These are phyloP conservation scores for Punctularia strigosozonata DNA, from an alignment of 768 basidiomycete genomes.

Conservation along the genomic window DNA sequence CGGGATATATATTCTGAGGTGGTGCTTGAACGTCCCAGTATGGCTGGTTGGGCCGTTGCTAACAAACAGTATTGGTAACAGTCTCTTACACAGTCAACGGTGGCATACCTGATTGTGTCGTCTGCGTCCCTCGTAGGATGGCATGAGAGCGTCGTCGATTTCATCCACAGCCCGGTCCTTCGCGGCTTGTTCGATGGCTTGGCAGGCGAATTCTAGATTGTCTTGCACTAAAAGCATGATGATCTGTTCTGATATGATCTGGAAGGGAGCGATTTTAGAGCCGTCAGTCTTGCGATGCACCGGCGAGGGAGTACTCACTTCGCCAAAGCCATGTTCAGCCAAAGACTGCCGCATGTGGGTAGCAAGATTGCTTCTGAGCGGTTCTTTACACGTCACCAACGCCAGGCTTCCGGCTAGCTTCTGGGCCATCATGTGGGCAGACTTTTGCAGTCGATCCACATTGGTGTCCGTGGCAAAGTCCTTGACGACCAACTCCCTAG, in stretches of 20 bases:
- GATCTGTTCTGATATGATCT: conserved; percentile 75
- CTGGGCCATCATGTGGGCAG: conserved; percentile 93
- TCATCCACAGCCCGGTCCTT: conserved; percentile 93
- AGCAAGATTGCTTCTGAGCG: conserved; percentile 83
- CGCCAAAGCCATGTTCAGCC: conserved; percentile 79
- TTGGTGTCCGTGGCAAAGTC: conserved; percentile 91
- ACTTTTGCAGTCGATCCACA: conserved; percentile 82
- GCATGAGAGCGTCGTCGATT: conserved; percentile 79
- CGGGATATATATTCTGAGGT: conserved; percentile 55
- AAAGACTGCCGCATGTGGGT: conserved; percentile 79
- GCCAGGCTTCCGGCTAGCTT: conserved; percentile 94
- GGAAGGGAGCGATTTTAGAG: conserved; percentile 26
- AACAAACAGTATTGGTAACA: conserved; percentile 3
- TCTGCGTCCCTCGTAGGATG: conserved; percentile 74
- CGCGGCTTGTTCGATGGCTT: conserved; percentile 92
- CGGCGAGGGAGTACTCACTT: conserved; percentile 32
- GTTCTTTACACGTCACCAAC: conserved; percentile 96
- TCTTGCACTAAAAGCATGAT: conserved; percentile 74
- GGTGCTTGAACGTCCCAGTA: conserved; percentile 86
- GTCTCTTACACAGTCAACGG: not conserved
- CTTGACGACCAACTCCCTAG: conserved; percentile 87
- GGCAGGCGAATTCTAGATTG: conserved; percentile 88
- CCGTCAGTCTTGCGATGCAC: conserved; percentile 3
- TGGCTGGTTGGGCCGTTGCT: conserved; percentile 58
- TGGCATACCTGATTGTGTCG: conserved; percentile 71